A percentile compares a stretch with the other conserved stretches of the same genome.
Evolutionary conservation across 768 basidiomycete genomes (phyloP).

Genomic region (Collybia sordida): DNA sequence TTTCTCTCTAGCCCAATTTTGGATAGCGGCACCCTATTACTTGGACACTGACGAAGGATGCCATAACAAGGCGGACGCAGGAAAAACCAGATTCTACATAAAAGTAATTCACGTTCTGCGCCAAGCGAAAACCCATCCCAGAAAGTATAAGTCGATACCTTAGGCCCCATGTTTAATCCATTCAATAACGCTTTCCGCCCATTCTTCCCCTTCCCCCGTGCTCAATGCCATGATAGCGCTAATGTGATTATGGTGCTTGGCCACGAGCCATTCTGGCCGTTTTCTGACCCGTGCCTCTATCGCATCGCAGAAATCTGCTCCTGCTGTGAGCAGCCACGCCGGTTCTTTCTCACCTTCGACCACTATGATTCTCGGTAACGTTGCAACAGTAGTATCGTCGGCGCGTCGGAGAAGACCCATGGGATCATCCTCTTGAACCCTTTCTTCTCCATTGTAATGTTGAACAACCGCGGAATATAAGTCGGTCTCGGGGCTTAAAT

Average conservation of each 20-base stretch:
- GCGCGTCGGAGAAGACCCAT: conserved; percentile 38
- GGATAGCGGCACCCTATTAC: too few species aligned
- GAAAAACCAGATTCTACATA: too few species aligned
- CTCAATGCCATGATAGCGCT: conserved; percentile 50
- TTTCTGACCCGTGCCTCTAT: conserved; percentile 35
- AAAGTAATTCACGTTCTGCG: too few species aligned
- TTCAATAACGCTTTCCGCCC: conserved; percentile 49
- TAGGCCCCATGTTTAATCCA: conserved; percentile 26
- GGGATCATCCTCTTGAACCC: conserved; percentile 36
- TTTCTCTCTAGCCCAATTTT: too few species aligned
- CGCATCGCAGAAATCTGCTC: conserved; percentile 35
- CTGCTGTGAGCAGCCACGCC: conserved; percentile 34
- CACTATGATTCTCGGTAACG: conserved; percentile 48
- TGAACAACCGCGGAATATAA: conserved; percentile 29
- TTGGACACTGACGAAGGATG: too few species aligned
- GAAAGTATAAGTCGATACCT: too few species aligned
- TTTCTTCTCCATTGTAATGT: conserved; percentile 40
- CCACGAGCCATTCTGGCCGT: conserved; percentile 34
- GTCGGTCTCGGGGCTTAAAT: conserved; percentile 17
- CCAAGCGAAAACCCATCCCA: too few species aligned
- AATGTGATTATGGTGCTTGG: conserved; percentile 61
- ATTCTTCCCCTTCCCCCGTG: conserved; percentile 60
- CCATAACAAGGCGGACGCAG: too few species aligned
- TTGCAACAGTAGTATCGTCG: conserved; percentile 28
- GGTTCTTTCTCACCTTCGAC: conserved; percentile 57